phyloP scores from a whole-genome alignment of 805 yeast species.

The Lachancea lanzarotensis region DNA sequence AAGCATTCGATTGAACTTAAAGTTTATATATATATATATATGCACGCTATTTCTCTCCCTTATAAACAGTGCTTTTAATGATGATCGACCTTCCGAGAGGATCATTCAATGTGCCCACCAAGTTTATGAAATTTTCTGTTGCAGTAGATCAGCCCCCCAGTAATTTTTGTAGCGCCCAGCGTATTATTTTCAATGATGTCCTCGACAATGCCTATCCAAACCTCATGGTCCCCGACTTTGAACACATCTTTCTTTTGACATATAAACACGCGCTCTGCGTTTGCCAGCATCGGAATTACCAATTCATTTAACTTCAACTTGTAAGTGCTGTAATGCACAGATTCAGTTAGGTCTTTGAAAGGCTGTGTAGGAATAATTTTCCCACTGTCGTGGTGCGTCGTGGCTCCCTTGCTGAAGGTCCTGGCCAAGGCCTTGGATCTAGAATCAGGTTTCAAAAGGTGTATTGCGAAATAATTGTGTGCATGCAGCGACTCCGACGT shows the following conservation, averaged over 20 bases:
- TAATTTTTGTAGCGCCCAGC: slow-evolving; percentile 26
- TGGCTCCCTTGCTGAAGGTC: slow-evolving; percentile 52
- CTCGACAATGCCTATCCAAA: slow-evolving; percentile 77
- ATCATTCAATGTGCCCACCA: slow-evolving; percentile 29
- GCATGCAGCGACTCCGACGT: slow-evolving; percentile 64
- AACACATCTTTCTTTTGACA: slow-evolving; percentile 51
- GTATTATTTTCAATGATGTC: slow-evolving; percentile 39
- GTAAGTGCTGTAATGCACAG: slow-evolving; percentile 33
- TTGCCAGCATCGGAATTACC: slow-evolving; percentile 49
- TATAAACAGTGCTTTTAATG: background rate
- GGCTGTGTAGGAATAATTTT: slow-evolving; percentile 42
- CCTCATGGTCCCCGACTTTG: slow-evolving; percentile 75
- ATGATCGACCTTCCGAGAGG: background rate
- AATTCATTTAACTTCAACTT: slow-evolving; percentile 17
- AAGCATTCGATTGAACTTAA: background rate
- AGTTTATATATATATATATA: background rate
- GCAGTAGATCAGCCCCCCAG: slow-evolving; percentile 64
- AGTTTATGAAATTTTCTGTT: slow-evolving; percentile 54
- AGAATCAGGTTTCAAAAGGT: slow-evolving; percentile 57
- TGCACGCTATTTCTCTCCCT: background rate
- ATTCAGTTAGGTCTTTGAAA: slow-evolving; percentile 38
- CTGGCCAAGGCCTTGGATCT: slow-evolving; percentile 55
- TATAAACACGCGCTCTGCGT: slow-evolving; percentile 54
- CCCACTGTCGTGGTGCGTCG: slow-evolving; percentile 28
- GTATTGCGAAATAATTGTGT: slow-evolving; percentile 60